Evolutionary conservation across 2,329 filamentous ascomycete genomes (phyloP), one percentile per base, ranked within the genome.

Genomic region (Plectosphaerella sp.): DNA sequence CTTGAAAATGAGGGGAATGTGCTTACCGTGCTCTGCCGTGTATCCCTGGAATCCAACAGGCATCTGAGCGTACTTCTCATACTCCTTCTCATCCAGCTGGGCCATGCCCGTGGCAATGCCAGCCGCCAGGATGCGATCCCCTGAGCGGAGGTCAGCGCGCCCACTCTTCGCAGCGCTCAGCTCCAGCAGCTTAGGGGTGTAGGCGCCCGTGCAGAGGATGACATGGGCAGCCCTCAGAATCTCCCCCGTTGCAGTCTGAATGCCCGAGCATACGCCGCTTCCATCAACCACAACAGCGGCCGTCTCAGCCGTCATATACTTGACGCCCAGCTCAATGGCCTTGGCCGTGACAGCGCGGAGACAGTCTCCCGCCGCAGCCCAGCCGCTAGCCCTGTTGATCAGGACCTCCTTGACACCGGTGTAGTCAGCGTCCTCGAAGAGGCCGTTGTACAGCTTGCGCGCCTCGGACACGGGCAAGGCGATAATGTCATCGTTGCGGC

Each of bases 51-150:
- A 67, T 3, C 70, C 72, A 1, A 74, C 72, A 1, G 83, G 83
- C 64, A 83, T 76, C 43, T 72, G 57, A 42, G 71, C 65, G 54
- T 78, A 76, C 52, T 65, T 61, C 53, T 70, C 57, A 53, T 73
- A 71, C 49, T 80, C 72, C 6, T 71, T 64, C 5, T 74, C 67
- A 6, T 74, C 72, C 7, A 87, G 71, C 35, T 74, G 72, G 24
- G 78, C 78, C 66, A 84, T 80, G 1, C 78, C 82, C 0, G 81
- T 81, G 3, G 77, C 77, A 15, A 85, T 79, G 1, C 80, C 84
- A 5, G 78, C 81, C 2, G 84, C 83, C 3, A 80, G 63, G 48
- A 84, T 82, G 47, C 80, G 72, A 9, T 69, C 64, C 3, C 76
- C 83, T 35, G 80, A 77, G 18, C 76, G 72, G 3, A 86, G 72